phyloP scores from a whole-genome alignment of 345 rosid species.

The Alliaria petiolata region DNA sequence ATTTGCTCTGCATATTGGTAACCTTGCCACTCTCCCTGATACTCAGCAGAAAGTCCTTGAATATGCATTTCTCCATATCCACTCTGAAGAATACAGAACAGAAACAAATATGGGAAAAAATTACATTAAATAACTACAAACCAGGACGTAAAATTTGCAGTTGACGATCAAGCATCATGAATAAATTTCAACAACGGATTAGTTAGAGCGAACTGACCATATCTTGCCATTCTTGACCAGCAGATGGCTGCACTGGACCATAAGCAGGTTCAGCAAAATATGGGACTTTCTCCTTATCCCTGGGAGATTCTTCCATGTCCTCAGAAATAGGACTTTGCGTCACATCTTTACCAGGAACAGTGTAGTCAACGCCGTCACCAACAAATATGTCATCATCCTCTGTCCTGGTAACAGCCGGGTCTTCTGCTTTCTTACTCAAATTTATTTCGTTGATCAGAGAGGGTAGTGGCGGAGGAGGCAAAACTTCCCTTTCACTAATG shows the following conservation, averaged over 20 bases:
- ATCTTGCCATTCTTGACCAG: conserved; percentile 82
- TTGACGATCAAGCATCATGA: not conserved
- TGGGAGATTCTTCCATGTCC: conserved; percentile 99
- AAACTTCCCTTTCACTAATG: conserved; percentile 44
- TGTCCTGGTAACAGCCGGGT: conserved; percentile 49
- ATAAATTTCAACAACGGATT: not conserved
- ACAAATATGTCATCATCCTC: conserved; percentile 88
- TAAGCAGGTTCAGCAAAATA: conserved; percentile 73
- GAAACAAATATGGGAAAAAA: not conserved
- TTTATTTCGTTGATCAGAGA: conserved; percentile 46
- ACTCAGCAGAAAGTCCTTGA: conserved; percentile 64
- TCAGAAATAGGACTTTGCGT: conserved; percentile 87
- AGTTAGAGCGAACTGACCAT: conserved; percentile 40
- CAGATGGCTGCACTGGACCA: conserved; percentile 76
- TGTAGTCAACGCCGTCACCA: conserved; percentile 79
- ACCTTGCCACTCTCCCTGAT: conserved; percentile 88
- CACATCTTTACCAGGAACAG: conserved; percentile 72
- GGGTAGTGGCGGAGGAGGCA: conserved; percentile 79
- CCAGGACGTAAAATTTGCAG: not conserved
- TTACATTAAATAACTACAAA: not conserved
- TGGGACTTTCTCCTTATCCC: conserved; percentile 67
- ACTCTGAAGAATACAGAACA: conserved; percentile 41
- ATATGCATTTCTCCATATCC: conserved; percentile 74
- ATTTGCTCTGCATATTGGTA: conserved; percentile 88
- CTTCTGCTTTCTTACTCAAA: conserved; percentile 54